A percentile compares a stretch with the other conserved stretches of the same genome.
These are phyloP conservation scores for Verticillium zaregamsianum DNA, from an alignment of 2,329 filamentous ascomycete genomes.

Conservation along the genomic window DNA sequence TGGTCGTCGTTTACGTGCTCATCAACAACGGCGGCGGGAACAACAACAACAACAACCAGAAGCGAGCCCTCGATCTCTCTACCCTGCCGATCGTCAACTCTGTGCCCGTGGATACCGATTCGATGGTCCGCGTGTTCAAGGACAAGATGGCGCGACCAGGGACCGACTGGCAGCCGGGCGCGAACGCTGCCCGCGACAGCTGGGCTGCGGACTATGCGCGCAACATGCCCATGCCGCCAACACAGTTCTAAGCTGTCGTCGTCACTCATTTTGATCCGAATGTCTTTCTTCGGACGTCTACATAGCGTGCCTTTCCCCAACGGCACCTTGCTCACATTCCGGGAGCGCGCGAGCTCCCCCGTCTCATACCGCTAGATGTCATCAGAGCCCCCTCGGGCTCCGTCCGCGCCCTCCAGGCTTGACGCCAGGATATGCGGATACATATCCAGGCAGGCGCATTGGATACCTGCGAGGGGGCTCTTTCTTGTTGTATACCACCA, in stretches of 20 bases:
- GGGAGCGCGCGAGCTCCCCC: background rate
- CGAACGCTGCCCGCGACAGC: background rate
- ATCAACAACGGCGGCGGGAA: constrained; percentile 18
- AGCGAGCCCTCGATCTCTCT: constrained; percentile 17
- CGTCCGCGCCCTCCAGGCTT: background rate
- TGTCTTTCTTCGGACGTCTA: background rate
- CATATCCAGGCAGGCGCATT: background rate
- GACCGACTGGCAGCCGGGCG: constrained; percentile 2
- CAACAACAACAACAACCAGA: constrained; percentile 24
- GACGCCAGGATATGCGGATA: background rate
- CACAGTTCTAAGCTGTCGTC: background rate
- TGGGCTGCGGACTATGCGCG: background rate
- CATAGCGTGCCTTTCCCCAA: background rate
- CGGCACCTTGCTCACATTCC: background rate
- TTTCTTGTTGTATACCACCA: background rate
- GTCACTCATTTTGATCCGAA: background rate
- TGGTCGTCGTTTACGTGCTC: constrained; percentile 34
- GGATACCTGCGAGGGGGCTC: background rate
- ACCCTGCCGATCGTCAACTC: constrained; percentile 18
- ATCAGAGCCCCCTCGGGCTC: background rate
- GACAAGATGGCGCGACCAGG: constrained; percentile 4
- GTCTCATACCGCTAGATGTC: background rate
- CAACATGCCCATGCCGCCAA: background rate
- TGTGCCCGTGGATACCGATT: constrained; percentile 13
- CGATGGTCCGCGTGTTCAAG: constrained; percentile 1